A percentile compares a stretch with the other conserved stretches of the same genome.
These are phyloP conservation scores for Eremothecium sinecaudum DNA, from an alignment of 1,139 yeast genomes.

Conservation along the genomic window DNA sequence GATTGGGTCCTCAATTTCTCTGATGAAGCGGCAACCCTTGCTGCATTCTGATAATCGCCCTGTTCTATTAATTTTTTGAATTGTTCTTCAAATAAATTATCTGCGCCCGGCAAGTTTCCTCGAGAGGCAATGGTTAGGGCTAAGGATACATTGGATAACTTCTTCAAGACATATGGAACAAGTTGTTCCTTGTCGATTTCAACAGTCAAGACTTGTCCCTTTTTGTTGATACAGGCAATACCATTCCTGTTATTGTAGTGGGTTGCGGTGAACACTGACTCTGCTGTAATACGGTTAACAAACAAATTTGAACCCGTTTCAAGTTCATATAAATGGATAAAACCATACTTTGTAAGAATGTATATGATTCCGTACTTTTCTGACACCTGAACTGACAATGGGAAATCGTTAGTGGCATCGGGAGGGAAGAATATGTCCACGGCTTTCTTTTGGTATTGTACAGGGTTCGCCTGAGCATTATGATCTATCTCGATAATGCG, in stretches of 20 bases:
- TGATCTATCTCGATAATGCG: slow-evolving; percentile 96
- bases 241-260: slow-evolving; percentile 68
- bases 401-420: slow-evolving; percentile 94
- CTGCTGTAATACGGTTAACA: slow-evolving; percentile 94
- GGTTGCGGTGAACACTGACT: slow-evolving; percentile 88
- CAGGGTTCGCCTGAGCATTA: slow-evolving; percentile 71
- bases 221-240: slow-evolving; percentile 84
- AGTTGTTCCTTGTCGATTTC: slow-evolving; percentile 79
- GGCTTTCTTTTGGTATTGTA: slow-evolving; percentile 67
- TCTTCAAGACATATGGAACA: slow-evolving; percentile 82
- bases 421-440: slow-evolving; percentile 95
- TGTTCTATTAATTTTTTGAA: slow-evolving; percentile 75
- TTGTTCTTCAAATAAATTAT: slow-evolving; percentile 80
- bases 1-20: slow-evolving; percentile 91
- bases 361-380: slow-evolving; percentile 79
- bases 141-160: slow-evolving; percentile 74
- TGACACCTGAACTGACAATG: slow-evolving; percentile 83
- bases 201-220: slow-evolving; percentile 91
- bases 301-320: slow-evolving; percentile 89
- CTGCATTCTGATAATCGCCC: slow-evolving; percentile 89
- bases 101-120: slow-evolving; percentile 97
- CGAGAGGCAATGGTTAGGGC: slow-evolving; percentile 88
- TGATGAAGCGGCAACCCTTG: slow-evolving; percentile 93
- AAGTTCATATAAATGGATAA: slow-evolving; percentile 89
- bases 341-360: slow-evolving; percentile 89